Evolutionary conservation across 768 basidiomycete genomes (phyloP), one percentile per base, ranked within the genome.

Genomic region (Russula sp.): DNA sequence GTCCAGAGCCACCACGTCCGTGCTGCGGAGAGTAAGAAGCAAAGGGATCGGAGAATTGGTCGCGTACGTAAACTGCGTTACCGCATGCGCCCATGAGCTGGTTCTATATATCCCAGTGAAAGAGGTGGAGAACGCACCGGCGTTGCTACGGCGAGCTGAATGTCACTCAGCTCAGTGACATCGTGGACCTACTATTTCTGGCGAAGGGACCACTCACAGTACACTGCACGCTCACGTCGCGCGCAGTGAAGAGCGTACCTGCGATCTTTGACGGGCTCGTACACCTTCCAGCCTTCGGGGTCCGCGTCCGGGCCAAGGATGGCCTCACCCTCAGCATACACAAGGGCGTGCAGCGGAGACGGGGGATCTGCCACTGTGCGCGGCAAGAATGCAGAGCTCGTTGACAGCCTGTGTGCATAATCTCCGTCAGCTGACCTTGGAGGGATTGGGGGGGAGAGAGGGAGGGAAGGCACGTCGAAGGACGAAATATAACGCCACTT

Each of bases 11-110:
- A 80, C 79, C 11, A 74, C 67, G 69, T 84, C 80, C 2, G 70
- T 64, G 31, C 80, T 74, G 27, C 68, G 73, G 37, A 85, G 66
- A 3, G 79, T 80, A n/a, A 85, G 61, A 47, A 73, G 70, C 8
- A 86, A 70, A 9, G 83, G 83, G 5, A 85, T 76, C 0, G 79
- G 76, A 8, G 80, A 79, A 7, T 81, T 82, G n/a, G 79, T 70
- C 13, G 82, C 76, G 69, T 78, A 84, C 5, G 74, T 77, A 13
- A 83, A 73, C 83, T 85, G 44, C 27, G 14, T 27, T 31, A 31
- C n/a, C 13, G 34, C 9, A 44, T 4, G 16, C 31, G 16, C n/a
- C 32, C 20, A 44, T 40, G 44, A 49, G 8, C 10, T 31, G 32
- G n/a, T 7, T 63, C 32, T 37, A 47, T 31, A 39, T 35, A 37